phyloP scores from a whole-genome alignment of 495 filamentous ascomycete genomes.

The Tuber borchii region DNA sequence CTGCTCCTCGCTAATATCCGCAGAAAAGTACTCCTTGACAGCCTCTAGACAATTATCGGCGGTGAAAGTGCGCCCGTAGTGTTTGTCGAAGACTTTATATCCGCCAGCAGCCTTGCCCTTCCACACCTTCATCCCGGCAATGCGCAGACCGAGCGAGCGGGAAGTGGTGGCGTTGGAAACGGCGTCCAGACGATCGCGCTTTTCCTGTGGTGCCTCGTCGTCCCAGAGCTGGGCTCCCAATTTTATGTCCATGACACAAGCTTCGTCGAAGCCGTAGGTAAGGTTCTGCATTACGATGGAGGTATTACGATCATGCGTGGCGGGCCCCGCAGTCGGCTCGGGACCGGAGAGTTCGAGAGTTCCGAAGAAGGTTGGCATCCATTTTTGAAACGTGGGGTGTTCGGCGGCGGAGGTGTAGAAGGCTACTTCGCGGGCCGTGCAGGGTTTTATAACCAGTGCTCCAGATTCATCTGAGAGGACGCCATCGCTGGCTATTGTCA shows the following conservation, averaged over 20 bases:
- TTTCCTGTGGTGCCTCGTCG: slow-evolving; percentile 67
- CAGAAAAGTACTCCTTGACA: slow-evolving; percentile 66
- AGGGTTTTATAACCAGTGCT: slow-evolving; percentile 88
- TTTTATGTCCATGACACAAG: slow-evolving; percentile 94
- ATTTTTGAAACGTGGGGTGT: slow-evolving; percentile 65
- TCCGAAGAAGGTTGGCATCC: slow-evolving; percentile 81
- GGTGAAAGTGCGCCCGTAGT: slow-evolving; percentile 72
- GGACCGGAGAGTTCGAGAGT: slow-evolving; percentile 53
- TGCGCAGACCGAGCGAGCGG: slow-evolving; percentile 70
- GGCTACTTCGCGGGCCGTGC: slow-evolving; percentile 73
- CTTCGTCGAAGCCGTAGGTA: slow-evolving; percentile 68
- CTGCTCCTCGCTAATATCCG: slow-evolving; percentile 52
- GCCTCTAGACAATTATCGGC: slow-evolving; percentile 64
- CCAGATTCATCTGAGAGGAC: slow-evolving; percentile 81
- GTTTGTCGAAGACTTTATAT: slow-evolving; percentile 76
- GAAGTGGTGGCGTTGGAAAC: slow-evolving; percentile 74
- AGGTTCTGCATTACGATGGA: slow-evolving; percentile 82
- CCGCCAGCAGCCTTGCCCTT: slow-evolving; percentile 52
- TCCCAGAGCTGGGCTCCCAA: slow-evolving; percentile 82
- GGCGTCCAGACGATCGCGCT: slow-evolving; percentile 71
- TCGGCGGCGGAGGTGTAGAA: slow-evolving; percentile 78
- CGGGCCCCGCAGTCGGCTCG: slow-evolving; percentile 35
- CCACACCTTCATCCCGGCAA: slow-evolving; percentile 92
- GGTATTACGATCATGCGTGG: slow-evolving; percentile 27
- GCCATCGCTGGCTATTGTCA: slow-evolving; percentile 64